Base-by-base conservation (phyloP, 2,329 filamentous ascomycete genomes). In the Aspergillus sp. region DNA sequence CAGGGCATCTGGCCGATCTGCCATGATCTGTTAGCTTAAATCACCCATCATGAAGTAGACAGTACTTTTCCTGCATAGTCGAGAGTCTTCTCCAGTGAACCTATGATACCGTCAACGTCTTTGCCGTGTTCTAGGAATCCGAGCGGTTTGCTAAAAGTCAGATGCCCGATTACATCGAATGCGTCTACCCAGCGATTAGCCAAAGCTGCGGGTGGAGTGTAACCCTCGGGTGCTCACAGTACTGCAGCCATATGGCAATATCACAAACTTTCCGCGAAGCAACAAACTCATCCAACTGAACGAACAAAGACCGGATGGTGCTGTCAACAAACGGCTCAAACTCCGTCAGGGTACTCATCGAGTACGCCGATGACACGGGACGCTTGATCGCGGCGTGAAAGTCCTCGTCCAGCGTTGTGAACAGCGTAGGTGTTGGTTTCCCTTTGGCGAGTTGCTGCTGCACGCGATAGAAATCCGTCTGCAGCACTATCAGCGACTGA, bases 341-440 rank as follows among this genome's bases (percentile, higher is more conserved):
- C 10, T 71, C 68, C 5, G 75, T 65, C 11, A 78, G 52, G 0
- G 66, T 75, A 17, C 63, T 72, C 62, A 78, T 66, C 1, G 72
- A 68, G 54, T 78, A 78, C 0, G 70, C 65, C 32, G 64, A 62
- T 0, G 74, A 69, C 11, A 76, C 66, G 1, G 69, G 62, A 13
- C 70, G 66, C 44, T 73, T 75, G 6, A 74, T 71, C 9, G 59
- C 65, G 2, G 71, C 69, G 55, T 79, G 76, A 20, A 70, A 68
- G 24, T 19, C 24, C 14, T 45, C 24, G 35, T 33, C 44, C 4
- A 33, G 14, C 3, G 44, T 33, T n/a, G 44, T 20, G 16, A 45
- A 45, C 24, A 45, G 16, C 8, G 44, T 45, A 6, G 13, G 24
- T 8, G 24, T 16, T 17, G n/a, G 16, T 33, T 33, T 33, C 13